Base-by-base conservation (phyloP, 2,329 filamentous ascomycete species). In the Dryadomyces sulphureus region DNA sequence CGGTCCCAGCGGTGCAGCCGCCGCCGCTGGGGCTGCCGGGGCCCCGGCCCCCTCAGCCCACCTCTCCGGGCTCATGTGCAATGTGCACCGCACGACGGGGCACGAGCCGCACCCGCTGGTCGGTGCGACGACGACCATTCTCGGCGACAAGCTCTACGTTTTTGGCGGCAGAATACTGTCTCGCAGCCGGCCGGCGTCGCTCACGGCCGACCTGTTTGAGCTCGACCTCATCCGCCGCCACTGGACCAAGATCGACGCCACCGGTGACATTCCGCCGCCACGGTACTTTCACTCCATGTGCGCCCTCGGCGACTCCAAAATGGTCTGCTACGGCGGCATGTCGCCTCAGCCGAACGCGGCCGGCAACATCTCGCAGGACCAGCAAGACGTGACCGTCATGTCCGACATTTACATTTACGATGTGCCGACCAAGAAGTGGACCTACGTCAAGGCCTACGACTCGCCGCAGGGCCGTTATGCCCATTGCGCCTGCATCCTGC, bases 271-370 rank as follows among this genome's bases (percentile, higher is more conserved):
- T 34, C 92, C 92, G 1, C 84, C 88, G 2, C 87, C 92, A 8
- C 77, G 92, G 50, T 98, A 98, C 61, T 98, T 98, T 54, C 92
- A 98, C 67, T 96, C 88, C 52, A 84, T 96, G 61, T 98, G 92
- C 60, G 76, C 86, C 1, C 67, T 98, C 2, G 92, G 92, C 20
- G 92, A 96, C 59, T 90, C 87, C 3, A 98, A 96, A 62, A 72
- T 98, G 61, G 90, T 98, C 4, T 96, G 90, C 63, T 98, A 96
- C 62, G 92, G 92, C 48, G 92, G 92, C 54, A 98, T 98, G 92
- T 95, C 90, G 9, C 89, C 90, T 1, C 76, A 79, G 11, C 67
- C 72, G 7, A 71, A 66, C 47, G 67, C 72, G 39, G 61, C 71
- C 30, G 56, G 62, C 41, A 59, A 63, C 20, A 62, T 64, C 16